A percentile compares a stretch with the other conserved stretches of the same genome.
These are phyloP conservation scores for Solanum chacoense DNA, from an alignment of 305 asterid species.

Conservation along the genomic window DNA sequence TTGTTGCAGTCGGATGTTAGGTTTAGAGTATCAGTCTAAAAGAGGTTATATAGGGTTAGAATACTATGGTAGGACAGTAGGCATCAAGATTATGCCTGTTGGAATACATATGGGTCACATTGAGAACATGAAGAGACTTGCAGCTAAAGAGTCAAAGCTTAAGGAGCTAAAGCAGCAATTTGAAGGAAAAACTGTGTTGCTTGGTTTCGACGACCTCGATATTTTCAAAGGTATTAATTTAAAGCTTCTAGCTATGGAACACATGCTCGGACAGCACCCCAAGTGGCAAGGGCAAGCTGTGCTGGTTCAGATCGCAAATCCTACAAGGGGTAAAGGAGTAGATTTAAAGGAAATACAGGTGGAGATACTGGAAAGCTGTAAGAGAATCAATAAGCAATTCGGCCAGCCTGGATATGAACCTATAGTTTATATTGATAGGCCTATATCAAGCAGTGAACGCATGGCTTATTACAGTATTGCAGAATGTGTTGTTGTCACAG, in stretches of 20 bases:
- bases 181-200: slow-evolving; percentile 69
- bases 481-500: slow-evolving; percentile 90
- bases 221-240: slow-evolving; percentile 86
- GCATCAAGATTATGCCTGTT: slow-evolving; percentile 90
- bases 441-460: slow-evolving; percentile 64
- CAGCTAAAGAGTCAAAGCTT: slow-evolving; percentile 51
- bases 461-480: slow-evolving; percentile 83
- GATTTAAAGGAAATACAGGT: slow-evolving; percentile 51
- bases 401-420: slow-evolving; percentile 84
- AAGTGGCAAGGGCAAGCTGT: slow-evolving; percentile 80
- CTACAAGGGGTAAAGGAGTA: slow-evolving; percentile 72
- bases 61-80: slow-evolving; percentile 80
- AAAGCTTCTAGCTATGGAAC: slow-evolving; percentile 85
- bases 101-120: slow-evolving; percentile 93
- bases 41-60: slow-evolving; percentile 92
- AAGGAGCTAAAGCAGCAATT: slow-evolving; percentile 58
- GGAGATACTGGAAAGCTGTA: slow-evolving; percentile 65
- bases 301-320: slow-evolving; percentile 76
- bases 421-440: slow-evolving; percentile 41
- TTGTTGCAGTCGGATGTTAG: slow-evolving; percentile 92
- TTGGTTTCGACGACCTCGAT: slow-evolving; percentile 89
- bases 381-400: slow-evolving; percentile 53
- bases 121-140: slow-evolving; percentile 58
- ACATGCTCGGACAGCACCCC: slow-evolving; percentile 74
- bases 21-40: slow-evolving; percentile 80